Evolutionary conservation across 371 early-diverging fungal genomes (phyloP), one percentile per base, ranked within the genome.

Genomic region (Dichotomocladium elegans): DNA sequence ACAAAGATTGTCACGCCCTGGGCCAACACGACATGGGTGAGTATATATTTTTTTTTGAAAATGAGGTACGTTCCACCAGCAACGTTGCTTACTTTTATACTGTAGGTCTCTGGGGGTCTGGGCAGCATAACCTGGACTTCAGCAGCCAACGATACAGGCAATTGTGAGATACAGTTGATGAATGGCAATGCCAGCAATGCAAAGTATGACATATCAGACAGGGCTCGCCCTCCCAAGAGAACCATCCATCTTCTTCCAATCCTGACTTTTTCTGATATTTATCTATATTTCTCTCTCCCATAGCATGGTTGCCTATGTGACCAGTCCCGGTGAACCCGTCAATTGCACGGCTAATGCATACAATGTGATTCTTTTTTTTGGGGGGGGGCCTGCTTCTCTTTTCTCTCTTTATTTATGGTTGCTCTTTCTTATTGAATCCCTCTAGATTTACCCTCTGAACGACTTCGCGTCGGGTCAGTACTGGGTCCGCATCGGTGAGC

Each of bases 401-500:
- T 22, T 37, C 21, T 37, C n/a, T n/a, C n/a, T n/a, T n/a, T n/a
- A n/a, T n/a, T n/a, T n/a, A n/a, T n/a, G n/a, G n/a, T n/a, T n/a
- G n/a, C n/a, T n/a, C n/a, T n/a, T n/a, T n/a, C n/a, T n/a, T n/a
- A n/a, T n/a, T n/a, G n/a, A n/a, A n/a, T n/a, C 46, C 15, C 28
- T 19, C 14, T 65, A 74, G 74, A 75, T 75, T 28, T 47, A 64
- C 44, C 75, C 75, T 30, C 60, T 75, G 58, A 69, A 67, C 41
- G 72, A 75, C 44, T 75, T 75, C 59, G 65, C 63, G 11, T 0
- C 60, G 35, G 75, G 75, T 43, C 31, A 63, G 22, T 75, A 75
- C 60, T 75, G 63, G 53, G 57, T 75, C 51, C 75, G 75, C 60
- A 71, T 75, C 44, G 75, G 75, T 35, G 66, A 72, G 52, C 46